phyloP scores from a whole-genome alignment of 2,329 filamentous ascomycete genomes.

The Fusarium metavorans region DNA sequence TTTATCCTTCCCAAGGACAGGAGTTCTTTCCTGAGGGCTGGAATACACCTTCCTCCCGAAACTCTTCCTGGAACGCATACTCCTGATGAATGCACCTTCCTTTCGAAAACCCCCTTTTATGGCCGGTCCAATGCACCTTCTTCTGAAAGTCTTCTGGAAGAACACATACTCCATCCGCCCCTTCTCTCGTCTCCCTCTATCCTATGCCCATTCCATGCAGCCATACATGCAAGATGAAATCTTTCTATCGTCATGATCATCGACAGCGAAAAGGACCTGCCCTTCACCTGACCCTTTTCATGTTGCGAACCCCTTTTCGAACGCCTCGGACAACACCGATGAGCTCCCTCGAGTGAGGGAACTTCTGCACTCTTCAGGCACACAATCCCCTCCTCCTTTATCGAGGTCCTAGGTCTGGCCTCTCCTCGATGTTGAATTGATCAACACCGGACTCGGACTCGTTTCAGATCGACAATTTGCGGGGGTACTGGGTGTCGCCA shows the following conservation, averaged over 20 bases:
- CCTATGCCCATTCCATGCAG: neutral
- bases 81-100: neutral
- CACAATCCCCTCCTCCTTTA: neutral
- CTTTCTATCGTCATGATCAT: neutral
- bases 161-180: neutral
- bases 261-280: neutral
- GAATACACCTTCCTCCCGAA: neutral
- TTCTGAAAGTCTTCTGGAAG: neutral
- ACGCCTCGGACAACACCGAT: neutral
- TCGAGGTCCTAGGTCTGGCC: neutral
- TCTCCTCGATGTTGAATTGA: neutral
- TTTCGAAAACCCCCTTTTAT: neutral
- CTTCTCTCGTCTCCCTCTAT: constrained; percentile 8
- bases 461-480: no score
- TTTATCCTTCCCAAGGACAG: neutral
- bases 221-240: neutral
- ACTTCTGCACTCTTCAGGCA: neutral
- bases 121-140: neutral
- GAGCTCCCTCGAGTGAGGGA: neutral
- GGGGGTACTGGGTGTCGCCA: no score
- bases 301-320: neutral
- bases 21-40: no score
- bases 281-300: constrained; percentile 6
- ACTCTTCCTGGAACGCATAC: neutral
- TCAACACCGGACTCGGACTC: neutral